These are phyloP conservation scores for Boletellus ananiceps DNA, from an alignment of 768 basidiomycete genomes.

Conservation along the genomic window DNA sequence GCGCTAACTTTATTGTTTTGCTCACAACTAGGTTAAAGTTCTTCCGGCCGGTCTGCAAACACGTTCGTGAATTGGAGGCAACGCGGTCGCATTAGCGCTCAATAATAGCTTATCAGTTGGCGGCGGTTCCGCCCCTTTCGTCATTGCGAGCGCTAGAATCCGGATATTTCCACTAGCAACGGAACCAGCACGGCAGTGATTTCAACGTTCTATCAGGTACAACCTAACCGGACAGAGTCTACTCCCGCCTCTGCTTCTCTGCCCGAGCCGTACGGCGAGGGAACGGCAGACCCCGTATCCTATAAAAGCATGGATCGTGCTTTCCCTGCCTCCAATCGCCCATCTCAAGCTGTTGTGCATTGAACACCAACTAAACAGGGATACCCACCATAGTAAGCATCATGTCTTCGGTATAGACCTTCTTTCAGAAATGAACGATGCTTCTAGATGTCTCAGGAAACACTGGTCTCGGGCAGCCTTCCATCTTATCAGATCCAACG, in stretches of 20 bases:
- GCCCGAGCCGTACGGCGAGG: not conserved
- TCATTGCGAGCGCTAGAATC: slow-evolving; percentile 7
- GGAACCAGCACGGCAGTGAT: not conserved
- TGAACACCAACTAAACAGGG: not conserved
- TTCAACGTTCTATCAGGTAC: slow-evolving; percentile 5
- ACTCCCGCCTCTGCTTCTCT: not conserved
- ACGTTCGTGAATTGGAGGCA: not conserved
- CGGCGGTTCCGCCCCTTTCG: not conserved
- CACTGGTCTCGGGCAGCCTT: not conserved
- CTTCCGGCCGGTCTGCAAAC: not conserved
- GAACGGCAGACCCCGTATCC: not conserved
- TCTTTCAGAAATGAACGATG: not conserved
- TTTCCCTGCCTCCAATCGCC: not conserved
- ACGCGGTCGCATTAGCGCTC: not conserved
- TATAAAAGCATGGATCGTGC: slow-evolving; percentile 9
- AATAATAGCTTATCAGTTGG: not conserved
- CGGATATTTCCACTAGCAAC: not conserved
- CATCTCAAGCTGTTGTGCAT: not conserved
- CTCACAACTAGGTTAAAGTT: not conserved
- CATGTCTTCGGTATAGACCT: not conserved
- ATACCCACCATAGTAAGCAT: slow-evolving; percentile 9
- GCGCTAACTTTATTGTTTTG: slow-evolving; percentile 5
- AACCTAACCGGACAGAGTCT: not conserved
- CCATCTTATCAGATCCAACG: slow-evolving; percentile 14
- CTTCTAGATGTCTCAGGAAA: slow-evolving; percentile 5